phyloP scores from a whole-genome alignment of 78 protist genomes.

The Thecamonas trahens region DNA sequence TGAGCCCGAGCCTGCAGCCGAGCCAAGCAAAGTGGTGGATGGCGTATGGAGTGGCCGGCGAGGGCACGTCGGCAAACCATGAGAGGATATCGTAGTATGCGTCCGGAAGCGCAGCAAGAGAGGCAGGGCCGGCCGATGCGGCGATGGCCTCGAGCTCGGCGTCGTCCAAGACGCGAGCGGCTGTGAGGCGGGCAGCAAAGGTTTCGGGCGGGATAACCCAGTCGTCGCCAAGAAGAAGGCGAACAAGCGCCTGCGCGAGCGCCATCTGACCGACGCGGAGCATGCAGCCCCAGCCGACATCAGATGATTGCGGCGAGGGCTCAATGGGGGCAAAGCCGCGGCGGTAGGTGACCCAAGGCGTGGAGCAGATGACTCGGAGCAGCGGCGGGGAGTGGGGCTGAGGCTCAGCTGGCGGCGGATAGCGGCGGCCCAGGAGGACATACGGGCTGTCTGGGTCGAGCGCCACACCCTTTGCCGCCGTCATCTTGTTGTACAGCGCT shows the following conservation, averaged over 20 bases:
- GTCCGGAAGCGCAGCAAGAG: too few relatives aligned
- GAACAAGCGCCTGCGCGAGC: neutral
- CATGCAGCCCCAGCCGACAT: constrained; percentile 14
- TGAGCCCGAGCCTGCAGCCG: neutral
- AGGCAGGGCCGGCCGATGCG: too few relatives aligned
- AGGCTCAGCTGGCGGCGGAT: too few relatives aligned
- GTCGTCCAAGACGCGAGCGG: too few relatives aligned
- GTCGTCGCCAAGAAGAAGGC: neutral
- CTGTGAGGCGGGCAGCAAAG: too few relatives aligned
- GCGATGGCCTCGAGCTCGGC: too few relatives aligned
- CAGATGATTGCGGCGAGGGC: neutral
- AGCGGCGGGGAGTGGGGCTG: too few relatives aligned
- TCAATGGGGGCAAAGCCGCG: neutral
- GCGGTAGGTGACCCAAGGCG: neutral
- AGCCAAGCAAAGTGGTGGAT: constrained; percentile 3
- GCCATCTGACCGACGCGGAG: constrained; percentile 1
- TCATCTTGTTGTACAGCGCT: too few relatives aligned
- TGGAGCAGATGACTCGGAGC: neutral
- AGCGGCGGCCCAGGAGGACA: too few relatives aligned
- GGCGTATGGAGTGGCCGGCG: neutral
- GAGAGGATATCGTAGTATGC: neutral
- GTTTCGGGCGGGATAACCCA: too few relatives aligned
- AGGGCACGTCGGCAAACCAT: neutral
- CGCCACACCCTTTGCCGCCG: too few relatives aligned
- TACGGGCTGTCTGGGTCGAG: too few relatives aligned